Evolutionary conservation across 2,329 filamentous ascomycete genomes (phyloP).

Genomic region (Calonectria pauciramosa): DNA sequence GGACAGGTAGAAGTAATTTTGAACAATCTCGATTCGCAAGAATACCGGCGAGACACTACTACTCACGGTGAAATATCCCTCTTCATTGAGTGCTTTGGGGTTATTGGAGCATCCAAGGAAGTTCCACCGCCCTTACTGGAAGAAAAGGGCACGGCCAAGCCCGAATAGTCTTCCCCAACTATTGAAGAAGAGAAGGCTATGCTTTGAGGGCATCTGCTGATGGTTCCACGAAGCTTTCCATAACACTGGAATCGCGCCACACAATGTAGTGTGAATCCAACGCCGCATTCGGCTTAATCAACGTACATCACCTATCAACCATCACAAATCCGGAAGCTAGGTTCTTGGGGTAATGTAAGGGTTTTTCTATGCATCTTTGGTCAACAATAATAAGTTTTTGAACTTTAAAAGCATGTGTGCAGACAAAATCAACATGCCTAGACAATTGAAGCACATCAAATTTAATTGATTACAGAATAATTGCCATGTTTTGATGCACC

Average conservation of each 20-base stretch:
- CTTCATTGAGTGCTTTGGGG: background rate
- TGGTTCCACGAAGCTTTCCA: too few species aligned
- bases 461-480: background rate
- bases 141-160: background rate
- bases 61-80: background rate
- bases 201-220: too few species aligned
- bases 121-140: background rate
- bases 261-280: background rate
- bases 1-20: background rate
- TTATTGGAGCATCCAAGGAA: background rate
- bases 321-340: background rate
- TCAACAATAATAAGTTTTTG: background rate
- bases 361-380: background rate
- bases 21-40: background rate
- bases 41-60: background rate
- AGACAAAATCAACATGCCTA: background rate
- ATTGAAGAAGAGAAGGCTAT: too few species aligned
- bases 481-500: background rate
- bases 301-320: background rate
- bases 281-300: background rate
- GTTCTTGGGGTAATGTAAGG: background rate
- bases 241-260: background rate
- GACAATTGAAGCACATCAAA: background rate
- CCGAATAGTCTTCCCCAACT: background rate
- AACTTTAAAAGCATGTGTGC: background rate